Conservation (phyloP, 352 stramenopile species). For the Globisporangium okanoganense region DNA sequence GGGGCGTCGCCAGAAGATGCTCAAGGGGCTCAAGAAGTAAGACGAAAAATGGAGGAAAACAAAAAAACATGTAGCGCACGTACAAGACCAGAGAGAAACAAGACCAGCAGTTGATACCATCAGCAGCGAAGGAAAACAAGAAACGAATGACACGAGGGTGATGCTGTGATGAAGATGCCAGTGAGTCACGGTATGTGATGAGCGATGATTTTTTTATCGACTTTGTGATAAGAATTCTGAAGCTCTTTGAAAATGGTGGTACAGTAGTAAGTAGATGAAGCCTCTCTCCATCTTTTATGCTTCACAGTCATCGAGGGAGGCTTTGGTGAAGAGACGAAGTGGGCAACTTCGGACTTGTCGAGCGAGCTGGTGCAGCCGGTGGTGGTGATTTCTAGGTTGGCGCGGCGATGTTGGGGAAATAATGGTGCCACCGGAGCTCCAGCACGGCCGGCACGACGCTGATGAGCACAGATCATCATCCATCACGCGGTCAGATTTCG, state of each 20-base stretch:
- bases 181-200: too few relatives aligned
- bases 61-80: not conserved
- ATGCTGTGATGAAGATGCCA: not conserved
- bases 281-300: too few relatives aligned
- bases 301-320: too few relatives aligned
- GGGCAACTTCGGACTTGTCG: not conserved
- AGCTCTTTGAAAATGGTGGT: too few relatives aligned
- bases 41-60: not conserved
- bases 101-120: constrained; percentile 1
- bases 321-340: too few relatives aligned
- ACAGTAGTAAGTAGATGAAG: too few relatives aligned
- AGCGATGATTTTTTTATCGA: too few relatives aligned
- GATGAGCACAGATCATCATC: not conserved
- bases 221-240: too few relatives aligned
- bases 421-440: constrained; percentile 46
- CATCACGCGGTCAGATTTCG: not conserved
- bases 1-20: constrained; percentile 82
- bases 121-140: constrained; percentile 2
- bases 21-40: constrained; percentile 88
- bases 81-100: constrained; percentile 1
- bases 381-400: not conserved
- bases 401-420: constrained; percentile 33
- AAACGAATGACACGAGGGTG: too few relatives aligned
- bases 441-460: constrained; percentile 51
- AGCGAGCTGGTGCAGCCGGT: too few relatives aligned